Evolutionary conservation across 2,329 filamentous ascomycete species (phyloP).

Genomic region (Cordyceps cicadae): DNA sequence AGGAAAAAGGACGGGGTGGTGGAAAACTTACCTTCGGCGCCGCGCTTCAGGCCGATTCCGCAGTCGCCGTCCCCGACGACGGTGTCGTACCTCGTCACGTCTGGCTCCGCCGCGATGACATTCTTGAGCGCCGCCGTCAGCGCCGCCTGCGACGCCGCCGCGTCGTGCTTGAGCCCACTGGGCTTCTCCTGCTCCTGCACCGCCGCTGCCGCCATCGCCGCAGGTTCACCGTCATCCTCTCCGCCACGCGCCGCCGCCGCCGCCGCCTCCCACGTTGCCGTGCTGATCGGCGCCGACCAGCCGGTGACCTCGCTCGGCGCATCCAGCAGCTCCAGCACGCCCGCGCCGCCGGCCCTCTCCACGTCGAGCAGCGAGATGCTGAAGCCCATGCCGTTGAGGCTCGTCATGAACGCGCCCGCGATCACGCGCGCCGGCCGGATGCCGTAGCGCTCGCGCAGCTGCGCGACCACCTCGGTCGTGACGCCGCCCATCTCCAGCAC

Average conservation of each 20-base stretch:
- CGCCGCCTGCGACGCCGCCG: conserved; percentile 37
- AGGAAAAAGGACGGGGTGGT: neutral
- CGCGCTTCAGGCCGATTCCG: conserved; percentile 75
- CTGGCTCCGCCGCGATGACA: conserved; percentile 59
- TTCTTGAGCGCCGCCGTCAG: conserved; percentile 51
- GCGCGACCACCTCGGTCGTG: conserved; percentile 57
- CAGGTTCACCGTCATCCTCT: conserved; percentile 15
- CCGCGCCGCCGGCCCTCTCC: conserved; percentile 29
- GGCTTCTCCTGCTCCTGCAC: conserved; percentile 27
- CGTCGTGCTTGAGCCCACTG: conserved; percentile 47
- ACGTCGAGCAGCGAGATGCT: conserved; percentile 63
- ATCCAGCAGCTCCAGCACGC: conserved; percentile 63
- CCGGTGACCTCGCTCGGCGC: conserved; percentile 60
- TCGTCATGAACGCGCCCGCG: conserved; percentile 69
- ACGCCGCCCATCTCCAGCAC: conserved; percentile 65
- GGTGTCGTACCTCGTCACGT: conserved; percentile 67
- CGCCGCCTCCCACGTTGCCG: conserved; percentile 54
- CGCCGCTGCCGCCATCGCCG: conserved; percentile 20
- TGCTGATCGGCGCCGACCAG: conserved; percentile 57
- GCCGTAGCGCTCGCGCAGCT: conserved; percentile 48
- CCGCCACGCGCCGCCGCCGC: conserved; percentile 41
- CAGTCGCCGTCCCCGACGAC: conserved; percentile 88
- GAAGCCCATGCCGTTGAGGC: conserved; percentile 67
- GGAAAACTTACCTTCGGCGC: conserved; percentile 57
- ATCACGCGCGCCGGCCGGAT: conserved; percentile 59